Evolutionary conservation across 2,329 filamentous ascomycete genomes (phyloP).

Genomic region (Rhynchosporium secalis): DNA sequence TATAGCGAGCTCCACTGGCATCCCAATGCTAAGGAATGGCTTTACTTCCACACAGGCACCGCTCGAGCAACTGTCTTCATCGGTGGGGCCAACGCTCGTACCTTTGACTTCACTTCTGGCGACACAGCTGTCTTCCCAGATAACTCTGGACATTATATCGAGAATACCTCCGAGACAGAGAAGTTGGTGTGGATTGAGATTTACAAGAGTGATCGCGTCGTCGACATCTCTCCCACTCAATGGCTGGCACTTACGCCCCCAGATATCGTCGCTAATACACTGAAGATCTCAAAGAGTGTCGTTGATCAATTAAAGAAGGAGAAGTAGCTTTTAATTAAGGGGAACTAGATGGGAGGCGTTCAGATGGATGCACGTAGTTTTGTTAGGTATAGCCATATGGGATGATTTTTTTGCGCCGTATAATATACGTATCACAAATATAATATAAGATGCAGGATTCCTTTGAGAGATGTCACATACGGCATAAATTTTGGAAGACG

Average conservation of each 20-base stretch:
- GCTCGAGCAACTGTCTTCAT: constrained; percentile 66
- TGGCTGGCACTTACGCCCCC: constrained; percentile 69
- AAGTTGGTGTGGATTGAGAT: constrained; percentile 69
- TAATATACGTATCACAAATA: too few species aligned
- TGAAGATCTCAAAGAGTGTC: constrained; percentile 59
- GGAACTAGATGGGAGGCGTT: not conserved
- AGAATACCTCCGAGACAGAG: constrained; percentile 64
- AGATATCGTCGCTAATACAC: constrained; percentile 58
- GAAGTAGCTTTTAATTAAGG: constrained; percentile 57
- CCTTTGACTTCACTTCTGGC: constrained; percentile 67
- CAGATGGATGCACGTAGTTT: too few species aligned
- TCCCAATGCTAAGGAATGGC: constrained; percentile 60
- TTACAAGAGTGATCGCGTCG: constrained; percentile 66
- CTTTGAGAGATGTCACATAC: too few species aligned
- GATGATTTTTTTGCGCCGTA: too few species aligned
- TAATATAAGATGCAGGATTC: too few species aligned
- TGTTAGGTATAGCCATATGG: too few species aligned
- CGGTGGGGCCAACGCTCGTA: constrained; percentile 59
- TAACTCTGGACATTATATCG: constrained; percentile 67
- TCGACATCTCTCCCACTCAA: constrained; percentile 65
- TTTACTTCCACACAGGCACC: constrained; percentile 66
- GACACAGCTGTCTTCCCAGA: constrained; percentile 69
- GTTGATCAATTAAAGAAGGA: constrained; percentile 61
- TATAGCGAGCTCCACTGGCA: constrained; percentile 4
- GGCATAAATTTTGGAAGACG: too few species aligned